Evolutionary conservation across 2,329 filamentous ascomycete genomes (phyloP).

Genomic region (Aureobasidium sp.): DNA sequence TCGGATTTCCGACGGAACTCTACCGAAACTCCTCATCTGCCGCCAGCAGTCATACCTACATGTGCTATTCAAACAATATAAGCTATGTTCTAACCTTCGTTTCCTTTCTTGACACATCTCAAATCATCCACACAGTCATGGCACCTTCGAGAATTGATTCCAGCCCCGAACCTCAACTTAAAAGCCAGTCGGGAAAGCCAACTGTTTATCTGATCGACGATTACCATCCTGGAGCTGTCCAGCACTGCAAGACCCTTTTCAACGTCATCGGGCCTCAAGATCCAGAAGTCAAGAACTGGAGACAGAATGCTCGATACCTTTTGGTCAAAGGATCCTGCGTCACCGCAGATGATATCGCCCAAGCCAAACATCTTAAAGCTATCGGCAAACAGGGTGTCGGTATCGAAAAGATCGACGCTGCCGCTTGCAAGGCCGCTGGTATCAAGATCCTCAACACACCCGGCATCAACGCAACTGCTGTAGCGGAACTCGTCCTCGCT

Average conservation of each 20-base stretch:
- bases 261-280: slow-evolving; percentile 33
- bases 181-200: slow-evolving; percentile 1
- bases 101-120: too few relatives aligned
- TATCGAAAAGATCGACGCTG: slow-evolving; percentile 40
- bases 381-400: slow-evolving; percentile 45
- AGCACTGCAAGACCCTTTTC: slow-evolving; percentile 32
- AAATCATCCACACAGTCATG: not conserved
- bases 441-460: slow-evolving; percentile 45
- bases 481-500: slow-evolving; percentile 30
- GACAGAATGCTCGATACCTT: slow-evolving; percentile 35
- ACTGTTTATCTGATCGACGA: slow-evolving; percentile 24
- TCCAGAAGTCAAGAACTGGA: slow-evolving; percentile 34
- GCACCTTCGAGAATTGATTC: slow-evolving; percentile 2
- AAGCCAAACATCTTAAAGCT: slow-evolving; percentile 30
- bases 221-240: slow-evolving; percentile 26
- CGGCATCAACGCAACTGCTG: slow-evolving; percentile 34
- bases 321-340: slow-evolving; percentile 33
- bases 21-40: not conserved
- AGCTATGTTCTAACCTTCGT: too few relatives aligned
- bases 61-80: not conserved
- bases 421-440: slow-evolving; percentile 32
- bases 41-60: not conserved
- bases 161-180: not conserved
- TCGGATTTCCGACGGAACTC: not conserved
- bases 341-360: slow-evolving; percentile 21